Evolutionary conservation across 352 stramenopile species (phyloP).

Genomic region (Elongisporangium prolatum): DNA sequence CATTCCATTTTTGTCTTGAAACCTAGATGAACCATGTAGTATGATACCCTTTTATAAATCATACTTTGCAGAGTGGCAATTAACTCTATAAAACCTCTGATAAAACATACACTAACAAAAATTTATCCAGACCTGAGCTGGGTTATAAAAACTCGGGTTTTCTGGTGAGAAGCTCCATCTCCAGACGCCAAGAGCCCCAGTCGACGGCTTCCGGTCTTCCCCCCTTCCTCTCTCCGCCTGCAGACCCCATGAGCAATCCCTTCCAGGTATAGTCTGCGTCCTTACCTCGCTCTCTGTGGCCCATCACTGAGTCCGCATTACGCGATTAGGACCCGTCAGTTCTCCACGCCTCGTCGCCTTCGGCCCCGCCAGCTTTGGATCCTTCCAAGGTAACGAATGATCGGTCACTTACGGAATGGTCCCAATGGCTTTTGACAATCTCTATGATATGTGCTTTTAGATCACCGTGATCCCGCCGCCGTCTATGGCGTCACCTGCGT

Average conservation of each 20-base stretch:
- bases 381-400: slow-evolving; percentile 11
- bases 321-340: slow-evolving; percentile 30
- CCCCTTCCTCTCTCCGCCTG: neutral
- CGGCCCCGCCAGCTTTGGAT: slow-evolving; percentile 13
- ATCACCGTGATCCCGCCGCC: slow-evolving; percentile 33
- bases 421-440: slow-evolving; percentile 8
- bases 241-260: neutral
- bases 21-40: neutral
- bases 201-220: neutral
- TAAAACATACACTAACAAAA: neutral
- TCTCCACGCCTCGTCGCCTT: slow-evolving; percentile 24
- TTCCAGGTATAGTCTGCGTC: neutral
- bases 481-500: slow-evolving; percentile 25
- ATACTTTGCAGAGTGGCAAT: neutral
- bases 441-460: slow-evolving; percentile 10
- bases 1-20: neutral
- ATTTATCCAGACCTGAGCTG: neutral
- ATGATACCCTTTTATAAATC: neutral
- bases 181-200: neutral
- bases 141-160: neutral
- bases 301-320: neutral
- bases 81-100: neutral
- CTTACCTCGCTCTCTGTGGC: neutral
- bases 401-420: slow-evolving; percentile 8
- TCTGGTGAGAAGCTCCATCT: neutral